Conservation (phyloP, 345 rosid genomes). For the Eucalyptus tenuipes region DNA sequence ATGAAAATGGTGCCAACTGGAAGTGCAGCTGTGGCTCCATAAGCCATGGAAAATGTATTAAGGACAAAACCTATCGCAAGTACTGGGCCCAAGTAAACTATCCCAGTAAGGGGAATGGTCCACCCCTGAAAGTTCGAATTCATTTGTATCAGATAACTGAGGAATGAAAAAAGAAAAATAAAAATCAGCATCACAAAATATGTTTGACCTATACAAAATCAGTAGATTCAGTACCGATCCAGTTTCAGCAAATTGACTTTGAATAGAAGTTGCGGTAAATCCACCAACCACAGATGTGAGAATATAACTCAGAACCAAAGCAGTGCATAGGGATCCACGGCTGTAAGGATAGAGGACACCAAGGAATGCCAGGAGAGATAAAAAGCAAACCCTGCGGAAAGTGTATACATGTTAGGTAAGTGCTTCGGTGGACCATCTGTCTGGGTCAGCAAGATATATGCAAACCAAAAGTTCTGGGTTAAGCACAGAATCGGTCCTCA, state of each 20-base stretch:
- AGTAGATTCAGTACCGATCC: constrained; percentile 42
- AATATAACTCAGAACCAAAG: constrained; percentile 38
- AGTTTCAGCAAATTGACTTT: constrained; percentile 41
- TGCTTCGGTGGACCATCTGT: neutral
- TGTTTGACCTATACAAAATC: neutral
- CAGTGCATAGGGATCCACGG: constrained; percentile 45
- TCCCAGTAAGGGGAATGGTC: constrained; percentile 56
- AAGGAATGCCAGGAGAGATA: constrained; percentile 43
- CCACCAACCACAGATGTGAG: constrained; percentile 72
- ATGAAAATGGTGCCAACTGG: constrained; percentile 67
- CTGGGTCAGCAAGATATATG: neutral
- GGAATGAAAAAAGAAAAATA: neutral
- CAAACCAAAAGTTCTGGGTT: neutral
- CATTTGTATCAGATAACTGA: neutral
- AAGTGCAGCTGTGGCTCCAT: constrained; percentile 68
- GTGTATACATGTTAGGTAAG: neutral
- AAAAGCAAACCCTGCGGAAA: constrained; percentile 34
- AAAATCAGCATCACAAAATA: neutral
- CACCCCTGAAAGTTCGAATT: constrained; percentile 30
- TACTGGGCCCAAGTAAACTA: constrained; percentile 47
- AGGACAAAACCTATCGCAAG: constrained; percentile 31
- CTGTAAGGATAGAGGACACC: constrained; percentile 71
- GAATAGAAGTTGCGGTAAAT: constrained; percentile 55
- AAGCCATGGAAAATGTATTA: constrained; percentile 52
- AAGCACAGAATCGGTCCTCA: neutral